Conservation (phyloP, 2,329 filamentous ascomycete species). For the Calycina herbarum region DNA sequence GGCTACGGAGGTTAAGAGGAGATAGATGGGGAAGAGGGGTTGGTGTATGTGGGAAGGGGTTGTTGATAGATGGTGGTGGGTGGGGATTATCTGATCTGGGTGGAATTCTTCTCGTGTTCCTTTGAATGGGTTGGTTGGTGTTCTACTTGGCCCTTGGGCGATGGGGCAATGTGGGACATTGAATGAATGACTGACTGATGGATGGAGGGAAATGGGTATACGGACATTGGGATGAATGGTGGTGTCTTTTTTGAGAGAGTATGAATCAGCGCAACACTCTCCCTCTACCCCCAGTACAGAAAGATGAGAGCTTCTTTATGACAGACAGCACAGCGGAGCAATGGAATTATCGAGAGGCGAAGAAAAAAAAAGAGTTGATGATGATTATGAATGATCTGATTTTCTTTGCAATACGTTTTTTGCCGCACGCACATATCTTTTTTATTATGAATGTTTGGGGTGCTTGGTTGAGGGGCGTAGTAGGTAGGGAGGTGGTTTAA, state of each 20-base stretch:
- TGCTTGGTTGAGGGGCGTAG: too few species aligned
- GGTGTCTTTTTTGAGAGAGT: neutral
- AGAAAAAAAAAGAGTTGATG: neutral
- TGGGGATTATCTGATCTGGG: neutral
- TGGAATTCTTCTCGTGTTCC: neutral
- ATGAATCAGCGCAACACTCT: neutral
- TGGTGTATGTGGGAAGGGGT: neutral
- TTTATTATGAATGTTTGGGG: neutral
- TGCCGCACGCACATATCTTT: neutral
- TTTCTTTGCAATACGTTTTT: too few species aligned
- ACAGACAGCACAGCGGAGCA: neutral
- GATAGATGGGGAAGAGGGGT: neutral
- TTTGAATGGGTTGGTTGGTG: neutral
- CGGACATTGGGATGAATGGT: neutral
- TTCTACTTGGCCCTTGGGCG: neutral
- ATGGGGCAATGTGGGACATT: neutral
- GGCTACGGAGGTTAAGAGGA: slow-evolving; percentile 82
- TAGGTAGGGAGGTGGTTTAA: neutral
- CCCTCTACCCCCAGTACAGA: neutral
- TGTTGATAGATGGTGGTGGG: neutral
- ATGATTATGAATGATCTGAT: neutral
- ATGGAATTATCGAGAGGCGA: neutral
- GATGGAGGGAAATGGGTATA: neutral
- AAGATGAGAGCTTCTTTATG: neutral
- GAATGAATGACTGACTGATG: neutral